A percentile compares a stretch with the other conserved stretches of the same genome.
Evolutionary conservation across 331 rosid genomes (phyloP).

Genomic region (Phaseolus coccineus): DNA sequence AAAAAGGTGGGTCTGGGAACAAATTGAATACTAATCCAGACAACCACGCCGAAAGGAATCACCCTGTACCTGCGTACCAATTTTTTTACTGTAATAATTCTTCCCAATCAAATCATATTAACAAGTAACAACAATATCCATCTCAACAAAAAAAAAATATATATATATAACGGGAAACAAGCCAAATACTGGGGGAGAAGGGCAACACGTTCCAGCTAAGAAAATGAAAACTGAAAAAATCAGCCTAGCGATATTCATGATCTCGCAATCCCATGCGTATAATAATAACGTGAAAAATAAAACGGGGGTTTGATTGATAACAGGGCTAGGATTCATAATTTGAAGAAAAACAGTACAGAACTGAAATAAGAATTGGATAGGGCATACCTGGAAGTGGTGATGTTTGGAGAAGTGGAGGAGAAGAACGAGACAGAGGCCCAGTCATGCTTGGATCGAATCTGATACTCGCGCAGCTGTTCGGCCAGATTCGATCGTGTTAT

Average conservation of each 20-base stretch:
- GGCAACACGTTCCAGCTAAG: not conserved
- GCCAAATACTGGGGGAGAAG: not conserved
- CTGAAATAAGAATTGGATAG: not conserved
- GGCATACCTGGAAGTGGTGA: conserved; percentile 76
- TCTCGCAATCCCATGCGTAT: not conserved
- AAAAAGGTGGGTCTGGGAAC: not conserved
- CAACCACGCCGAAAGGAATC: conserved; percentile 28
- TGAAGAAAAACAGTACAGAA: not conserved
- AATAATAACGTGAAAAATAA: not conserved
- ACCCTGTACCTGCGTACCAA: not conserved
- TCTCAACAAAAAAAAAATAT: not conserved
- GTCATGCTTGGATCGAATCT: conserved; percentile 98
- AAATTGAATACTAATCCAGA: conserved; percentile 31
- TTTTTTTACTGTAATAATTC: not conserved
- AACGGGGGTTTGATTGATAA: not conserved
- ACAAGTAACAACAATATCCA: conserved; percentile 19
- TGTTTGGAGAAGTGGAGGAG: conserved; percentile 85
- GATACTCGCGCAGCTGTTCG: conserved; percentile 96
- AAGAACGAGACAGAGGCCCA: conserved; percentile 99
- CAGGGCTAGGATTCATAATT: conserved; percentile 11
- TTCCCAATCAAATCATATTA: conserved; percentile 9
- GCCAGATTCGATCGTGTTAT: conserved; percentile 99
- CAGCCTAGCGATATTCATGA: not conserved
- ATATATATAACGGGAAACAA: not conserved
- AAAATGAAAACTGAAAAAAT: not conserved